Conservation (phyloP, 352 stramenopile species). For the Pythium coloratum region DNA sequence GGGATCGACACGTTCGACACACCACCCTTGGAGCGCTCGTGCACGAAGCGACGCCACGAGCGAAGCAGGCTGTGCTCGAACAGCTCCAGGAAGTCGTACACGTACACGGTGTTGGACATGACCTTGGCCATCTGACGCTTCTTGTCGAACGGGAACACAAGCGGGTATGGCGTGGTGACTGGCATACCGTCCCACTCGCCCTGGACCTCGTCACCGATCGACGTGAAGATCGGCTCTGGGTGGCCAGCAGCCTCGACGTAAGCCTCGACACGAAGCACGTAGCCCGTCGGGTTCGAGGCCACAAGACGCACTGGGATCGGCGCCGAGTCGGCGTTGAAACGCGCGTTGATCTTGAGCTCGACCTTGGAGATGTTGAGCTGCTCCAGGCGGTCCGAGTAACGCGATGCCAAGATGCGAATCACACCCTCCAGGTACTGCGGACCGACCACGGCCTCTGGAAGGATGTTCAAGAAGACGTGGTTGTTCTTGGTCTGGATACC, state of each 20-base stretch:
- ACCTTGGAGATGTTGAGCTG: slow-evolving; percentile 95
- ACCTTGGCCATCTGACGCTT: slow-evolving; percentile 90
- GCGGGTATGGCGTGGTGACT: slow-evolving; percentile 96
- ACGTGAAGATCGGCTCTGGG: slow-evolving; percentile 89
- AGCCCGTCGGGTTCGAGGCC: slow-evolving; percentile 97
- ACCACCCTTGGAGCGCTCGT: slow-evolving; percentile 67
- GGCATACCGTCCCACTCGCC: slow-evolving; percentile 95
- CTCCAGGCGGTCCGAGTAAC: slow-evolving; percentile 89
- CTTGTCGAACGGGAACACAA: slow-evolving; percentile 95
- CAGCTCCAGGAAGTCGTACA: slow-evolving; percentile 99
- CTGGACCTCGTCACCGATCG: slow-evolving; percentile 83
- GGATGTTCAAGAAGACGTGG: slow-evolving; percentile 99
- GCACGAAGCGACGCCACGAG: slow-evolving; percentile 91
- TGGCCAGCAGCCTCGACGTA: slow-evolving; percentile 96
- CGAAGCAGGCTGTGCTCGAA: slow-evolving; percentile 96
- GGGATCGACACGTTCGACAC: slow-evolving; percentile 68
- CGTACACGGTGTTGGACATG: slow-evolving; percentile 98
- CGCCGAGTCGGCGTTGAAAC: slow-evolving; percentile 90
- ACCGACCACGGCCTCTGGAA: slow-evolving; percentile 93
- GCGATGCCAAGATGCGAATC: slow-evolving; percentile 89
- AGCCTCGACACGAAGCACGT: slow-evolving; percentile 98
- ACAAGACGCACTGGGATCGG: slow-evolving; percentile 96
- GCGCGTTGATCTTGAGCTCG: slow-evolving; percentile 96
- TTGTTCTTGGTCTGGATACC: slow-evolving; percentile 93
- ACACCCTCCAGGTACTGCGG: slow-evolving; percentile 96